Evolutionary conservation across 176 grass and related monocot species (phyloP).

Genomic region (Oryza meyeriana): DNA sequence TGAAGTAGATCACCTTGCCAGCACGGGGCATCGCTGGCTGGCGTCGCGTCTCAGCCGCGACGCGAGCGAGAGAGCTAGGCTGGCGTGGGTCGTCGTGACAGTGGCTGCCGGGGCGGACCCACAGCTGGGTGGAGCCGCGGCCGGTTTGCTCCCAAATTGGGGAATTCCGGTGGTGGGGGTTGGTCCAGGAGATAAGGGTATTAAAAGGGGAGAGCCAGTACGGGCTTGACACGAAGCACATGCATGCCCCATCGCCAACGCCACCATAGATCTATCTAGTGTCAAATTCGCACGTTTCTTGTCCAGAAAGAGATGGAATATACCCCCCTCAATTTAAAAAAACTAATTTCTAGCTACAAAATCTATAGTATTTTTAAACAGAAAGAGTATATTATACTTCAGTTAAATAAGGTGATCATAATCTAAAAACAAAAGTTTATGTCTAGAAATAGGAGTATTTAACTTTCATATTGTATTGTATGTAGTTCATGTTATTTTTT

Average conservation of each 20-base stretch:
- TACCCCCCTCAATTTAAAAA: no score
- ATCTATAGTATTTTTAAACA: no score
- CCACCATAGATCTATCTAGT: background rate
- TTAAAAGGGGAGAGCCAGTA: constrained; percentile 37
- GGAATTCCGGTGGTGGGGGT: constrained; percentile 32
- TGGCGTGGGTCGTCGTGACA: background rate
- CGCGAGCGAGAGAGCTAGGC: background rate
- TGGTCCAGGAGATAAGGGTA: constrained; percentile 37
- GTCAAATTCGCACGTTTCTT: background rate
- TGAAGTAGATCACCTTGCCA: background rate
- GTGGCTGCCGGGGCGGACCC: no score
- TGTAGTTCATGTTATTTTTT: no score
- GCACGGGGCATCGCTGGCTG: no score
- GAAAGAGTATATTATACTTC: no score
- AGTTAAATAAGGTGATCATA: no score
- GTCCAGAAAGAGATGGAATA: background rate
- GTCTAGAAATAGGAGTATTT: no score
- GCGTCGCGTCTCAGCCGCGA: background rate
- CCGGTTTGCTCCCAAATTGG: background rate
- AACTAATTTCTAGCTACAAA: no score
- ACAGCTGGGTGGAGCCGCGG: background rate
- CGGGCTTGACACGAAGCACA: constrained; percentile 49
- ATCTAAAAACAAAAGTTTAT: no score
- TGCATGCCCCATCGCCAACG: background rate
- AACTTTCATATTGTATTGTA: no score